Percentiles rank a stretch among this genome's conserved stretches.
Conservation (phyloP, 257 asterid genomes). For the Jacaranda copaia region DNA sequence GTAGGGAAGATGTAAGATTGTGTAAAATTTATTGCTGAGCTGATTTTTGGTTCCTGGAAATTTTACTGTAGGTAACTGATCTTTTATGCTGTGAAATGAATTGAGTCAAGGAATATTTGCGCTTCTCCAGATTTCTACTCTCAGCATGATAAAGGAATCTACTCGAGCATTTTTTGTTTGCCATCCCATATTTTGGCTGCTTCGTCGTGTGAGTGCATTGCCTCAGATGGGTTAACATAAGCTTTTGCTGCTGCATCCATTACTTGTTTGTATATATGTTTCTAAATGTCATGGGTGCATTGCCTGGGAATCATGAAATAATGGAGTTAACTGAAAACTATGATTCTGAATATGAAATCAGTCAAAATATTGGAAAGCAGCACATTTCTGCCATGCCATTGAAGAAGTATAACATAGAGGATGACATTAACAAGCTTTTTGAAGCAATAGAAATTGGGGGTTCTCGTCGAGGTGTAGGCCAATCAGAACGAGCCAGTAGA, state of each 20-base stretch:
- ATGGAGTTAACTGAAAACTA: slow-evolving; percentile 49
- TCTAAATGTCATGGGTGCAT: slow-evolving; percentile 34
- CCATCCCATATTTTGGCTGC: slow-evolving; percentile 10
- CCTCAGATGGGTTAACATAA: slow-evolving; percentile 45
- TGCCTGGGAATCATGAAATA: slow-evolving; percentile 55
- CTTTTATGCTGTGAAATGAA: slow-evolving; percentile 22
- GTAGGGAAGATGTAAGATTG: not conserved
- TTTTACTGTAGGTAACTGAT: slow-evolving; percentile 28
- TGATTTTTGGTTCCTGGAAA: slow-evolving; percentile 15
- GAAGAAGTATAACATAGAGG: slow-evolving; percentile 44
- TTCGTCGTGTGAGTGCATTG: slow-evolving; percentile 28
- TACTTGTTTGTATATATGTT: slow-evolving; percentile 19
- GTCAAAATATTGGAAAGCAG: slow-evolving; percentile 30
- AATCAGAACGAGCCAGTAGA: slow-evolving; percentile 36
- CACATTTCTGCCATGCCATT: slow-evolving; percentile 34
- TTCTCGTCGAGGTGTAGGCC: slow-evolving; percentile 40
- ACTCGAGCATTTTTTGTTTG: slow-evolving; percentile 14
- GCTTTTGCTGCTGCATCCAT: slow-evolving; percentile 24
- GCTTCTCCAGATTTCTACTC: not conserved
- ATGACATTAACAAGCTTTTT: slow-evolving; percentile 67
- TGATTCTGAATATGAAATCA: slow-evolving; percentile 31
- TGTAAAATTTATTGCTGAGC: not conserved
- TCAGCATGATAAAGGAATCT: slow-evolving; percentile 35
- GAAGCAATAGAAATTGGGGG: slow-evolving; percentile 57
- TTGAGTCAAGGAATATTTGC: slow-evolving; percentile 18